Base-by-base conservation (phyloP, 495 filamentous ascomycete genomes). In the Choiromyces venosus region DNA sequence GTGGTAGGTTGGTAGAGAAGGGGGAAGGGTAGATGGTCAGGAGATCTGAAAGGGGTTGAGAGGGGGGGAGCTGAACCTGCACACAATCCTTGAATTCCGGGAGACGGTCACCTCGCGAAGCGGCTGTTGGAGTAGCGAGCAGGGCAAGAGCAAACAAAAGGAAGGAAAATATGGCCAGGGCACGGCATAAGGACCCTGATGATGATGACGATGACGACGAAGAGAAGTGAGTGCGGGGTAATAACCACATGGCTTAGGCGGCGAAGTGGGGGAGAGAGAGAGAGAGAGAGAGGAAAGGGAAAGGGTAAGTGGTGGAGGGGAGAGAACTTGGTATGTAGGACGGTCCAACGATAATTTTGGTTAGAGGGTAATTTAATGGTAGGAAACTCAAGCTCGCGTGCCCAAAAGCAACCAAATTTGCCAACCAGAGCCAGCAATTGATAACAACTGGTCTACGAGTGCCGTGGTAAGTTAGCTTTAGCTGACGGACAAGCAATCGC, bases 51-150 rank as follows among this genome's bases (percentile, higher is more conserved):
- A 5, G 37, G 12, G 67, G 39, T 36, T 38, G 14, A 37, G 69
- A 36, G 36, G 19, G 70, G 38, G 25, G 65, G 33, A 36, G 37
- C 33, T 68, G 64, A 87, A 97, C 94, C 86, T 93, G 81, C 68
- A 99, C 89, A 83, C 95, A 99, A 83, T 92, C 87, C 79, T 85
- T 87, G 82, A 99, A 99, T 77, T 97, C 94, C 18, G 93, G 92
- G 65, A 97, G 85, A 67, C 89, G 87, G 82, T 99, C 95, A 71
- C 95, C 95, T 66, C 90, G 78, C 25, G 93, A 97, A 37, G 93
- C 95, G 39, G 83, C 82, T 9, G 85, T 88, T 44, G 84, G 82
- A 21, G 82, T 79, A 65, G 84, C 76, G 37, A 90, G 82, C 64
- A 88, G 78, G 42, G 85, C 81, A 67, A 86, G 69, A 18, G 83